A percentile compares a stretch with the other conserved stretches of the same genome.
These are phyloP conservation scores for Boechera retrofracta DNA, from an alignment of 345 rosid genomes.

Conservation along the genomic window DNA sequence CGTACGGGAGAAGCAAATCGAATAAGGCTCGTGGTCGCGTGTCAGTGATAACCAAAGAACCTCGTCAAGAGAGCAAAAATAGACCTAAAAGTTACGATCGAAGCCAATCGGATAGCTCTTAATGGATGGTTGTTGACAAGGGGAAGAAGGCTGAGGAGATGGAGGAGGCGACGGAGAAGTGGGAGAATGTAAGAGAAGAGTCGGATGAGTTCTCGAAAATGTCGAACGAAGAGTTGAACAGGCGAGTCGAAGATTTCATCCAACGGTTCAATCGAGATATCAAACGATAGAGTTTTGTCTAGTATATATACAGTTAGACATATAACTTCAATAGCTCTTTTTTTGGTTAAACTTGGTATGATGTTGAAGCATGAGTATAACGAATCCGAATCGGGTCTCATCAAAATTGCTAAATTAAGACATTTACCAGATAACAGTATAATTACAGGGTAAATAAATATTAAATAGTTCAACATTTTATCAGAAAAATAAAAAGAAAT, in stretches of 20 bases:
- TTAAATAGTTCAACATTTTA: too few species aligned
- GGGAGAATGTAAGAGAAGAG: constrained; percentile 46
- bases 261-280: constrained; percentile 62
- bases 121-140: constrained; percentile 32
- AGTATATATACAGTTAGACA: background rate
- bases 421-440: too few species aligned
- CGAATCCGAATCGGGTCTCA: too few species aligned
- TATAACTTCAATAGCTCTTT: too few species aligned
- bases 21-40: constrained; percentile 11
- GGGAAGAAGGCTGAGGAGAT: constrained; percentile 11
- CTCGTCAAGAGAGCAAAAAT: constrained; percentile 10
- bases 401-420: too few species aligned
- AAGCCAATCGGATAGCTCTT: constrained; percentile 33
- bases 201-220: constrained; percentile 60
- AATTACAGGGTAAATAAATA: too few species aligned
- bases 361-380: too few species aligned
- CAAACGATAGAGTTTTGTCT: constrained; percentile 49
- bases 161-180: constrained; percentile 22
- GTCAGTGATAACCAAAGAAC: constrained; percentile 4
- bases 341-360: too few species aligned
- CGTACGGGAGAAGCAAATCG: constrained; percentile 39
- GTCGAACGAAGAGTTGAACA: constrained; percentile 77
- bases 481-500: too few species aligned
- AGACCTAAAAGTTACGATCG: constrained; percentile 24
- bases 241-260: constrained; percentile 83